phyloP scores from a whole-genome alignment of 2,329 filamentous ascomycete species.

The Mycosphaerella arachidis region DNA sequence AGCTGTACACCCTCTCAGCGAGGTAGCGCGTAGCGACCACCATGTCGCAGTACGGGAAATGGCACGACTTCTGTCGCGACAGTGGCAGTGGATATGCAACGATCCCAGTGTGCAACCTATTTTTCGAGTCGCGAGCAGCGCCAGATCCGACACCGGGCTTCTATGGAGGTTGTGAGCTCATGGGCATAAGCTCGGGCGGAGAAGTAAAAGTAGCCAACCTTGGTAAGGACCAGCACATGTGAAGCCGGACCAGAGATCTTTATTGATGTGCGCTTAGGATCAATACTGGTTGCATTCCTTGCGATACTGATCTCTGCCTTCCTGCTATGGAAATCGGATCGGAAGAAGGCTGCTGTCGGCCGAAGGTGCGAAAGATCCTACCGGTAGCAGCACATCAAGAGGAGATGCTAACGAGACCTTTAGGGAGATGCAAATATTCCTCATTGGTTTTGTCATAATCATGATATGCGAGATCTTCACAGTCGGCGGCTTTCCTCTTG shows the following conservation, averaged over 20 bases:
- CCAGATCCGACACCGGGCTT: conserved; percentile 52
- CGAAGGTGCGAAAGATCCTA: conserved; percentile 62
- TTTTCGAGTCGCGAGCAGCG: conserved; percentile 56
- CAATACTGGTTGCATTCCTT: conserved; percentile 74
- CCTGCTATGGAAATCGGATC: conserved; percentile 75
- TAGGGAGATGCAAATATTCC: conserved; percentile 95
- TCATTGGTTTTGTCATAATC: conserved; percentile 78
- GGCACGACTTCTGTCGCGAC: conserved; percentile 47
- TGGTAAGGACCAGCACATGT: conserved; percentile 50
- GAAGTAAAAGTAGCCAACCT: conserved; percentile 70
- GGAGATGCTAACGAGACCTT: conserved; percentile 2
- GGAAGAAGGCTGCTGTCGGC: conserved; percentile 89
- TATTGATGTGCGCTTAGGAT: conserved; percentile 55
- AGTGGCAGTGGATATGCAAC: conserved; percentile 38
- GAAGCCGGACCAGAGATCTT: neutral
- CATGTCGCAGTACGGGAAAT: conserved; percentile 34
- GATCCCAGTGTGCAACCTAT: conserved; percentile 55
- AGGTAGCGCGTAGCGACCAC: neutral
- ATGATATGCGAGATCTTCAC: conserved; percentile 96
- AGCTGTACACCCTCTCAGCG: neutral
- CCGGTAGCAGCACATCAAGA: neutral
- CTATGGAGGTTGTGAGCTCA: conserved; percentile 58
- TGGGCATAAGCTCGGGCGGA: conserved; percentile 66
- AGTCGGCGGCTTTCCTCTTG: conserved; percentile 79
- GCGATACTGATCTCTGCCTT: conserved; percentile 66